Evolutionary conservation across 164 flowering plant genomes (phyloP).

Genomic region (Paratinospora sagittata): DNA sequence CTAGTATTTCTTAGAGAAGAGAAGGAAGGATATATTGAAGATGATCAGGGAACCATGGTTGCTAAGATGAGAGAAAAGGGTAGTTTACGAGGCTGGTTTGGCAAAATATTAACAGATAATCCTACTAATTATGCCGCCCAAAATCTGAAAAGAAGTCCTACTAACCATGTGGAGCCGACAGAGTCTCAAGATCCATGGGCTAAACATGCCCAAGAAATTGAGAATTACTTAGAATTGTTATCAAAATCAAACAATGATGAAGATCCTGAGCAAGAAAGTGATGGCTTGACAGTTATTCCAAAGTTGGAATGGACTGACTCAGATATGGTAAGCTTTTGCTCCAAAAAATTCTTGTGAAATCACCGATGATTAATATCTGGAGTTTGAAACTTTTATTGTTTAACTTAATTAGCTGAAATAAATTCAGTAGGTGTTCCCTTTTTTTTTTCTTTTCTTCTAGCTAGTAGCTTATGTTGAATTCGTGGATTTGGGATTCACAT

Average conservation of each 20-base stretch:
- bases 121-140: neutral
- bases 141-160: conserved; percentile 3
- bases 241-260: conserved; percentile 23
- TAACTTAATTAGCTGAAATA: too few species aligned
- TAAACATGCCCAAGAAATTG: conserved; percentile 29
- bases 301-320: conserved; percentile 11
- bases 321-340: conserved; percentile 25
- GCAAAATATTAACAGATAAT: conserved; percentile 28
- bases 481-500: neutral
- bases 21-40: conserved; percentile 37
- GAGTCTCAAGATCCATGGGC: conserved; percentile 37
- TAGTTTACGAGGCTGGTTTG: conserved; percentile 35
- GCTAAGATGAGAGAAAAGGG: conserved; percentile 29
- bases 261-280: conserved; percentile 16
- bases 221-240: conserved; percentile 39
- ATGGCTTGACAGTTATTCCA: conserved; percentile 7
- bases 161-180: neutral
- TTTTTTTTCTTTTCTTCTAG: too few species aligned
- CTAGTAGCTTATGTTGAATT: too few species aligned
- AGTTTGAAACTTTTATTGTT: too few species aligned
- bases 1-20: conserved; percentile 36
- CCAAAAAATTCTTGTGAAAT: neutral
- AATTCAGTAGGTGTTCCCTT: too few species aligned
- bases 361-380: too few species aligned
- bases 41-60: conserved; percentile 32